Evolutionary conservation across 352 stramenopile species (phyloP), one percentile per base, ranked within the genome.

Genomic region (Peronospora destructor): DNA sequence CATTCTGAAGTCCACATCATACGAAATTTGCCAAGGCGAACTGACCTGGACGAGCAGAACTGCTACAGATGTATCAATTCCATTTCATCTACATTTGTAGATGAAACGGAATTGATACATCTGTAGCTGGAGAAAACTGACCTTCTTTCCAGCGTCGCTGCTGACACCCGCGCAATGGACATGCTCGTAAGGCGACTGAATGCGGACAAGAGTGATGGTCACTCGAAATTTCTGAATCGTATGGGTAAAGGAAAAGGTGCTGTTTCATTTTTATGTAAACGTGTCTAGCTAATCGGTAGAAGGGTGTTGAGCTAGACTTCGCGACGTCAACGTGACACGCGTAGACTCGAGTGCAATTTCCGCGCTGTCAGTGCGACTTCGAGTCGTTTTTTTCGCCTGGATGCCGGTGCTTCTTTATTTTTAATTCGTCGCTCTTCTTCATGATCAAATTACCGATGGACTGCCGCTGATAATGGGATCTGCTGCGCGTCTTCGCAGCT

Each of bases 291-390:
- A 32, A 10, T 11, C 17, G 25, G 40, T 36, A 3, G 12, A 33
- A 25, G 30, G 6, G 12, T 52, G 49, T 28, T 64, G 48, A 14
- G 60, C 50, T 46, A 37, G 25, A 59, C 21, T 53, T 58, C 60
- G 45, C 9, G 56, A 59, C 45, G 42, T 65, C 21, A 87, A 71
- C 43, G 61, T 49, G 14, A 89, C 59, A 12, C 77, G 73, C 10
- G 77, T 87, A 19, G 54, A 60, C 5, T 83, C 73, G 32, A 89
- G 71, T 25, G 62, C 71, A 52, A 89, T 86, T 58, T 83, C 77
- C 33, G 59, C 62, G 50, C 74, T 64, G 3, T 45, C 41, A 1
- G 59, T 68, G 16, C 65, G 58, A n/a, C 21, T 41, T 45, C 59
- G 59, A 5, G 40, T 45, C 21, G n/a, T 63, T 58, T 23, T 66